phyloP scores from a whole-genome alignment of 2,329 filamentous ascomycete species.

The Emmonsiellopsis sp. region DNA sequence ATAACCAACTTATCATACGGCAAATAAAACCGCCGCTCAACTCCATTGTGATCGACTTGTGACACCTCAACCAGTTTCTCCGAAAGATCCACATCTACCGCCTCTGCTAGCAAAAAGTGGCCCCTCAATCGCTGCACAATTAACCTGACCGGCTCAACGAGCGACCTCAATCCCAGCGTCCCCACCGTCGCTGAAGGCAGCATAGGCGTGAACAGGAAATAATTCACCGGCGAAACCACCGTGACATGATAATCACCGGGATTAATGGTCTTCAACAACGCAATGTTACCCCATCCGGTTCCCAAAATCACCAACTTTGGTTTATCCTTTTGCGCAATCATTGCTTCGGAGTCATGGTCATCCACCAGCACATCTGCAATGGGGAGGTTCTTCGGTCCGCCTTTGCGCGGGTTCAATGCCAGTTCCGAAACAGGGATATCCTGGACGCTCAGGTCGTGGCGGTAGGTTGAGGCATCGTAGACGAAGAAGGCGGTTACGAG shows the following conservation, averaged over 20 bases:
- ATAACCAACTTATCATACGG: conserved; percentile 96
- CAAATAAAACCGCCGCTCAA: conserved; percentile 77
- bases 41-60: conserved; percentile 59
- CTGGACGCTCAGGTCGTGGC: conserved; percentile 52
- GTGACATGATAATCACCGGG: conserved; percentile 93
- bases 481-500: conserved; percentile 77
- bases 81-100: conserved; percentile 84
- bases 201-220: conserved; percentile 98
- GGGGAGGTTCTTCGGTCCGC: conserved; percentile 90
- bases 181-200: conserved; percentile 93
- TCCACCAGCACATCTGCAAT: conserved; percentile 82
- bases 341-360: conserved; percentile 70
- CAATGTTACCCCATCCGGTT: conserved; percentile 90
- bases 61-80: conserved; percentile 83
- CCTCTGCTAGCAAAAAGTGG: conserved; percentile 80
- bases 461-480: conserved; percentile 89
- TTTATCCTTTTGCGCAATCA: conserved; percentile 68
- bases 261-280: conserved; percentile 79
- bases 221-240: conserved; percentile 86
- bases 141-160: conserved; percentile 85
- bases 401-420: conserved; percentile 68
- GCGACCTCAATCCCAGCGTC: conserved; percentile 78
- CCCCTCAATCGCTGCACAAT: conserved; percentile 70
- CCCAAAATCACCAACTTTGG: conserved; percentile 87
- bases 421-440: conserved; percentile 79